Evolutionary conservation across 768 basidiomycete genomes (phyloP).

Genomic region (Dictyophora rubrovolvata): DNA sequence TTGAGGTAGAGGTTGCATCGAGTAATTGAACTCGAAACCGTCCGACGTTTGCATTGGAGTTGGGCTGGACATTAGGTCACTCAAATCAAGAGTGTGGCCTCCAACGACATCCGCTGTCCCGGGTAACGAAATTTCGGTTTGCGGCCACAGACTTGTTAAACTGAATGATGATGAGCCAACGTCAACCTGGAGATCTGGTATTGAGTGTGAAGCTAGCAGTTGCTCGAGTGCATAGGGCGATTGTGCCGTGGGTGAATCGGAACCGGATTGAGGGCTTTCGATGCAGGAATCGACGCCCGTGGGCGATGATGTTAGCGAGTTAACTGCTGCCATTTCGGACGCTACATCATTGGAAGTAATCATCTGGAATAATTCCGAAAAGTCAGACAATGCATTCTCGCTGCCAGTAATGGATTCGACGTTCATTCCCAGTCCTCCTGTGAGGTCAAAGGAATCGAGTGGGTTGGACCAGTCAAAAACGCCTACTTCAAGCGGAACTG

Average conservation of each 20-base stretch:
- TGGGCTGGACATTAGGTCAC: not conserved
- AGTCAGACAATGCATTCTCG: not conserved
- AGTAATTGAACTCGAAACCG: not conserved
- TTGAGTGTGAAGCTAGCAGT: not conserved
- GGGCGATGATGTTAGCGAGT: not conserved
- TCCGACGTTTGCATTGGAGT: not conserved
- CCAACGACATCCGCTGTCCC: not conserved
- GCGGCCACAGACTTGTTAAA: not conserved
- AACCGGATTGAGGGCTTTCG: not conserved
- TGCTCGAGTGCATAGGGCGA: not conserved
- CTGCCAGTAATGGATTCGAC: not conserved
- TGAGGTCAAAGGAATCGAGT: not conserved
- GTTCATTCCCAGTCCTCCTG: not conserved
- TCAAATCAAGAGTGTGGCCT: not conserved
- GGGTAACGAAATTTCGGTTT: not conserved
- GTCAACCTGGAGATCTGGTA: not conserved
- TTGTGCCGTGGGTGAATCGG: not conserved
- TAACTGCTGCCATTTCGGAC: not conserved
- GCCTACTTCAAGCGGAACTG: constrained; percentile 3
- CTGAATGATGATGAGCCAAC: not conserved
- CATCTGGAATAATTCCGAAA: constrained; percentile 1
- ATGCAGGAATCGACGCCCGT: not conserved
- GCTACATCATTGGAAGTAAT: not conserved
- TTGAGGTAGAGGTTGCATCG: not conserved
- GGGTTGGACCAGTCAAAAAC: constrained; percentile 2